phyloP scores from a whole-genome alignment of 306 rosid genomes.

The Quercus suber region DNA sequence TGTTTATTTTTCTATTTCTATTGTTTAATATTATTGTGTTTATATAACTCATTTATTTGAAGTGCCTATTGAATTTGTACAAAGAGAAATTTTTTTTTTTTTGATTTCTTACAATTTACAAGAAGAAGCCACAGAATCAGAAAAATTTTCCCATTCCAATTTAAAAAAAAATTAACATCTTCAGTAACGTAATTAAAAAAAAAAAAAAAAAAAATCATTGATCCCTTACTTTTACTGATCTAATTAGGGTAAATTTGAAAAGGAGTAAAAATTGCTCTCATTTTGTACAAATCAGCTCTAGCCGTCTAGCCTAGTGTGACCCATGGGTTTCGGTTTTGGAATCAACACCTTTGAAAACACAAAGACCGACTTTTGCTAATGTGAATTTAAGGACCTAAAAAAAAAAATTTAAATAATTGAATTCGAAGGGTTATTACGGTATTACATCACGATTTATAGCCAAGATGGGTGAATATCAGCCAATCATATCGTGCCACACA shows the following conservation, averaged over 20 bases:
- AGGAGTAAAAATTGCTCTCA: no score
- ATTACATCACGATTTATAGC: constrained; percentile 84
- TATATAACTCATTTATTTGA: no score
- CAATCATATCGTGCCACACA: constrained; percentile 87
- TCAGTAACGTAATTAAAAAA: background rate
- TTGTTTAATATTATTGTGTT: no score
- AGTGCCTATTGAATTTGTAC: no score
- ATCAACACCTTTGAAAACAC: constrained; percentile 52
- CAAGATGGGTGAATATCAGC: constrained; percentile 83
- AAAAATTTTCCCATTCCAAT: constrained; percentile 30
- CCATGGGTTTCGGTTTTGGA: constrained; percentile 73
- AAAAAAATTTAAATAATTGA: constrained; percentile 17
- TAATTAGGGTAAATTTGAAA: no score
- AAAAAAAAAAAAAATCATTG: no score
- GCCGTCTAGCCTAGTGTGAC: constrained; percentile 36
- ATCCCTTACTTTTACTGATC: no score
- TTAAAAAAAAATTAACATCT: constrained; percentile 44
- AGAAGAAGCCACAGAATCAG: constrained; percentile 91
- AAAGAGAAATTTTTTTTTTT: no score
- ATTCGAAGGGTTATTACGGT: constrained; percentile 4
- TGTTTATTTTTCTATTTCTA: no score
- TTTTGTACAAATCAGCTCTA: constrained; percentile 70
- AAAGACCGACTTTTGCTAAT: background rate
- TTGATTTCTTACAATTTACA: constrained; percentile 48
- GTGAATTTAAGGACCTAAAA: background rate